Percentiles rank a stretch among this genome's conserved stretches.
Evolutionary conservation across 1,284 basidiomycete species (phyloP).

Genomic region (Leccinum ponderosum): DNA sequence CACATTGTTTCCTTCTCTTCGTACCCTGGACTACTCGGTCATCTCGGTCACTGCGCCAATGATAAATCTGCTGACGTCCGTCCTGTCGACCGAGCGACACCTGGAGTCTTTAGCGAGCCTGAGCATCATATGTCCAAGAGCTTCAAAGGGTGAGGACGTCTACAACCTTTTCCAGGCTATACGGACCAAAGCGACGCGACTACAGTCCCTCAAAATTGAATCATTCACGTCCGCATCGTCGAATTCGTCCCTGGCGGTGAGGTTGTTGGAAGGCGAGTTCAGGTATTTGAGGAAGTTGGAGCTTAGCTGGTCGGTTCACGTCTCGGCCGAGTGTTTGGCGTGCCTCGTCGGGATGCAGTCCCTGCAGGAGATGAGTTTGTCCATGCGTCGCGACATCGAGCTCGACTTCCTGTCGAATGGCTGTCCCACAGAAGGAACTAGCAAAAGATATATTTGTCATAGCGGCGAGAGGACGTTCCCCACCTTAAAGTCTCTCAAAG

Average conservation of each 20-base stretch:
- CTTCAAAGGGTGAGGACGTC: conserved; percentile 17
- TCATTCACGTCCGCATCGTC: conserved; percentile 22
- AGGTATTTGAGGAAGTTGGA: conserved; percentile 24
- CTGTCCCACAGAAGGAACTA: conserved; percentile 1
- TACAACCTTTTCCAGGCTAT: conserved; percentile 25
- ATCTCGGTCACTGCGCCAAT: conserved; percentile 22
- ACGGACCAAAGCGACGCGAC: conserved; percentile 17
- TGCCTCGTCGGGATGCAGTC: conserved; percentile 21
- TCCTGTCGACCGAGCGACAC: conserved; percentile 22
- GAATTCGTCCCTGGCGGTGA: conserved; percentile 17
- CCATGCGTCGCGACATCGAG: conserved; percentile 22
- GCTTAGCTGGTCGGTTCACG: conserved; percentile 22
- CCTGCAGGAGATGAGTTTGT: conserved; percentile 24
- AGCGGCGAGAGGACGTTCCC: conserved; percentile 18
- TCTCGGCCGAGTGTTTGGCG: conserved; percentile 27
- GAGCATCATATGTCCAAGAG: conserved; percentile 28
- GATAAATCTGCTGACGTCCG: conserved; percentile 19
- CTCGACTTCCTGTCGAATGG: conserved; percentile 16
- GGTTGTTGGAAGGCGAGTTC: conserved; percentile 19
- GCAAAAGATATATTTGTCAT: background rate
- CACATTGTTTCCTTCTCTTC: conserved; percentile 28
- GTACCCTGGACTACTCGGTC: conserved; percentile 28
- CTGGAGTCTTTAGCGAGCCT: conserved; percentile 23
- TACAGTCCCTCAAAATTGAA: conserved; percentile 24
- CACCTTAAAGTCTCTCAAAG: conserved; percentile 23